Evolutionary conservation across 1,284 basidiomycete species (phyloP).

Genomic region (Xerocomus subilludens): DNA sequence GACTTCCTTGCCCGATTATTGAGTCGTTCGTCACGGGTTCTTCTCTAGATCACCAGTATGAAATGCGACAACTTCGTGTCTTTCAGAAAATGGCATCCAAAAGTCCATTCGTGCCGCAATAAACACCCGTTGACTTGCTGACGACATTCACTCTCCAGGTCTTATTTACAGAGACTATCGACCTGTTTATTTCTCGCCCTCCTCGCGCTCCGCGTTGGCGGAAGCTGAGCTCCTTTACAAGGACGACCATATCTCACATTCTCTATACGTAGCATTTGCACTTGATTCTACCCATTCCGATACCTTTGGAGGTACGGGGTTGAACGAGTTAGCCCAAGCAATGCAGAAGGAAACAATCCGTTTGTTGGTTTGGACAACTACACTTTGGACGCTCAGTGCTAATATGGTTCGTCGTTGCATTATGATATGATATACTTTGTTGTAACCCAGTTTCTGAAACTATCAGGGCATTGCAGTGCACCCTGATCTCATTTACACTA

Average conservation of each 20-base stretch:
- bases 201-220: slow-evolving; percentile 92
- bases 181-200: slow-evolving; percentile 97
- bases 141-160: slow-evolving; percentile 56
- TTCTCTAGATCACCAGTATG: slow-evolving; percentile 80
- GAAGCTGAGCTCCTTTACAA: slow-evolving; percentile 95
- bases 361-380: slow-evolving; percentile 97
- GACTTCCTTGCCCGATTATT: background rate
- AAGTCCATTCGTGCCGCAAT: slow-evolving; percentile 59
- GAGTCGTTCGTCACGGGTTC: background rate
- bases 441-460: slow-evolving; percentile 12
- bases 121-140: background rate
- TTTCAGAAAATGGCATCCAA: slow-evolving; percentile 91
- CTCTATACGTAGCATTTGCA: slow-evolving; percentile 87
- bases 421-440: slow-evolving; percentile 1
- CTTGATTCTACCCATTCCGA: slow-evolving; percentile 55
- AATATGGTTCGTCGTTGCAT: slow-evolving; percentile 78
- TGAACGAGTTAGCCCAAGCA: slow-evolving; percentile 37
- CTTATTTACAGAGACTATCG: slow-evolving; percentile 89
- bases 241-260: slow-evolving; percentile 88
- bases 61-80: slow-evolving; percentile 88
- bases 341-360: slow-evolving; percentile 55
- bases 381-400: slow-evolving; percentile 95
- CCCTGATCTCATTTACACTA: slow-evolving; percentile 75
- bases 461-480: slow-evolving; percentile 87
- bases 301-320: slow-evolving; percentile 32